These are phyloP conservation scores for Diaporthe eres DNA, from an alignment of 2,329 filamentous ascomycete species.

Conservation along the genomic window DNA sequence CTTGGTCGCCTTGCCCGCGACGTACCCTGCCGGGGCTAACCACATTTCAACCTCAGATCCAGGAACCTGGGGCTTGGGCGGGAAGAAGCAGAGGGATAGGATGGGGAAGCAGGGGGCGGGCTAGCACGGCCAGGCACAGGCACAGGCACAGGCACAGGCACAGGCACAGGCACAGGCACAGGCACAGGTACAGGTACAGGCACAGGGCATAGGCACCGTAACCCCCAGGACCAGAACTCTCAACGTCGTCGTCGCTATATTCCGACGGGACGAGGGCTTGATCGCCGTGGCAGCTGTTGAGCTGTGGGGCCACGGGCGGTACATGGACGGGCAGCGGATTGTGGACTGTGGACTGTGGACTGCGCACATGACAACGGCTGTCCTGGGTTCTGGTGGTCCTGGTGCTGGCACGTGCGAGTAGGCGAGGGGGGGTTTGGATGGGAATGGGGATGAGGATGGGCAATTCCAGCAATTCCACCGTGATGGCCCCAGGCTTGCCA, in stretches of 20 bases:
- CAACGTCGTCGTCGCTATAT: conserved; percentile 22
- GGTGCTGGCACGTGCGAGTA: conserved; percentile 22
- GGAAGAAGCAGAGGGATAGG: conserved; percentile 34
- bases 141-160: not conserved
- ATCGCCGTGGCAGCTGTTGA: conserved; percentile 19
- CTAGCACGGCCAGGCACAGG: conserved; percentile 31
- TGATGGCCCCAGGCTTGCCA: not conserved
- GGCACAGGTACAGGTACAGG: not conserved
- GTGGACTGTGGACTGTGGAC: not conserved
- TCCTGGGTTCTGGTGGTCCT: not conserved
- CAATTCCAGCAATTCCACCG: conserved; percentile 21
- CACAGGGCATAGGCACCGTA: not conserved
- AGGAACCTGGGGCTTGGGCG: conserved; percentile 35
- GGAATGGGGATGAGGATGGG: conserved; percentile 10
- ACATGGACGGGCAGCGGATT: not conserved
- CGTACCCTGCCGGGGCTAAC: conserved; percentile 40
- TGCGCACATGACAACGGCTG: conserved; percentile 19
- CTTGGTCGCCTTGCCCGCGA: conserved; percentile 41
- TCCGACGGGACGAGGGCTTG: conserved; percentile 28
- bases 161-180: conserved; percentile 9
- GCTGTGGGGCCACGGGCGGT: conserved; percentile 19
- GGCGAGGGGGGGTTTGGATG: conserved; percentile 8
- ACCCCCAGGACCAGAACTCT: not conserved
- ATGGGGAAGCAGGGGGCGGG: conserved; percentile 32
- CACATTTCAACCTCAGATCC: conserved; percentile 30